Percentiles rank a stretch among this genome's conserved stretches.
Conservation (phyloP, 2,329 filamentous ascomycete species). For the Stagonosporopsis rhizophila region DNA sequence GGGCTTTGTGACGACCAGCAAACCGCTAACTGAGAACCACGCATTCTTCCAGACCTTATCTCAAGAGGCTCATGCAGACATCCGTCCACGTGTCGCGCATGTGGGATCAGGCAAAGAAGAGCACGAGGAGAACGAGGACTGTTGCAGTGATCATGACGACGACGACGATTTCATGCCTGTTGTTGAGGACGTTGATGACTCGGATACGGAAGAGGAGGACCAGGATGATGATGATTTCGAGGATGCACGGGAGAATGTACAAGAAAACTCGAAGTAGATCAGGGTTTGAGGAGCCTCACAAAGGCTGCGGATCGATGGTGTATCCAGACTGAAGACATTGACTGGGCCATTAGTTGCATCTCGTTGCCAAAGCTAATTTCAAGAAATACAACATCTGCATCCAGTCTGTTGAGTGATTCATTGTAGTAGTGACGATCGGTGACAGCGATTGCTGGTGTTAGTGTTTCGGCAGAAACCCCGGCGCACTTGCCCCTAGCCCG, state of each 20-base stretch:
- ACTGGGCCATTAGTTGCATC: not conserved
- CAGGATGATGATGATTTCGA: constrained; percentile 17
- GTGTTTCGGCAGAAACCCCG: not conserved
- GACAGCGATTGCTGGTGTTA: not conserved
- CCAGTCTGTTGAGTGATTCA: not conserved
- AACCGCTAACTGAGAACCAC: constrained; percentile 56
- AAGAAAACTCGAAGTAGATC: not conserved
- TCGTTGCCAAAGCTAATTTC: not conserved
- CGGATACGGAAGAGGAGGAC: constrained; percentile 20
- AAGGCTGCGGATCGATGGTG: not conserved
- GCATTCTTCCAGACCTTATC: constrained; percentile 57
- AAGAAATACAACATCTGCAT: not conserved
- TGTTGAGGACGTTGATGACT: constrained; percentile 23
- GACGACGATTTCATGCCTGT: constrained; percentile 24
- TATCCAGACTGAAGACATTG: not conserved
- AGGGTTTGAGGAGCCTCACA: not conserved
- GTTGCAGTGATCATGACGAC: constrained; percentile 21
- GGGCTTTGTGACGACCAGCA: constrained; percentile 63
- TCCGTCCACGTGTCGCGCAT: constrained; percentile 21
- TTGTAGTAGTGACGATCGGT: not conserved
- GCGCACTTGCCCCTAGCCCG: not conserved
- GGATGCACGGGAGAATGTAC: constrained; percentile 13
- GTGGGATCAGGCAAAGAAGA: constrained; percentile 12
- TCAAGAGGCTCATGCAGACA: constrained; percentile 13
- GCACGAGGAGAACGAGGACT: constrained; percentile 10